Base-by-base conservation (phyloP, 179 eudicot genomes). In the Spergularia azorica region DNA sequence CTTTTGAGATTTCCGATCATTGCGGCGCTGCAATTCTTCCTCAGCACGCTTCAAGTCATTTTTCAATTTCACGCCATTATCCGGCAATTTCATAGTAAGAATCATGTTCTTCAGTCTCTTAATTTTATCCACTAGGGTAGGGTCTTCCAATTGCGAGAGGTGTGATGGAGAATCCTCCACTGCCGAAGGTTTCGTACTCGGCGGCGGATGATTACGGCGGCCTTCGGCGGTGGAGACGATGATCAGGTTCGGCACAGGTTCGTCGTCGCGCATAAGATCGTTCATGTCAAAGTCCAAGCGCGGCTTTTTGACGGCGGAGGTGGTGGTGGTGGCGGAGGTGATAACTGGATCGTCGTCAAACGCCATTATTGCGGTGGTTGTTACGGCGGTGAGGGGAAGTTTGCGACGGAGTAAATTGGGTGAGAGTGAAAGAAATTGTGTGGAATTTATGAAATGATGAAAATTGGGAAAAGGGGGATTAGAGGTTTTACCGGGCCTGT, bases 41-140 rank as follows among this genome's bases (percentile, higher is more conserved):
- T 82, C 51, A 1, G 10, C 13, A 6, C 41, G 56, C 71, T 65
- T 71, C 71, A 85, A 9, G 13, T 6, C 32, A 43, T 63, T 72
- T 75, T 59, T 76, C 1, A 86, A 55, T 62, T 88, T 91, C 0
- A 6, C 84, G 3, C 95, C 95, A 2, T 73, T 74, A 62, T 91
- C 95, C 1, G 69, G 65, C 80, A 86, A 76, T 3, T 6, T 79
- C 14, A 78, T 1, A 5, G 0, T 52, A 0, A 14, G 38, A 6
- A 73, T 2, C 14, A 1, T 41, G 0, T 5, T 9, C 9, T 6
- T 14, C 2, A 2, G 1, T 54, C 82, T 76, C 0, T 14, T 62
- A 67, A 85, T 82, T 52, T 39, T 41, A 0, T 26, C 76, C 3
- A 51, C 16, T 32, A 86, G 65, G 0, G 82, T 80, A 2, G 8